These are phyloP conservation scores for Eragrostis nindensis DNA, from an alignment of 176 grass and related monocot species.

Conservation along the genomic window DNA sequence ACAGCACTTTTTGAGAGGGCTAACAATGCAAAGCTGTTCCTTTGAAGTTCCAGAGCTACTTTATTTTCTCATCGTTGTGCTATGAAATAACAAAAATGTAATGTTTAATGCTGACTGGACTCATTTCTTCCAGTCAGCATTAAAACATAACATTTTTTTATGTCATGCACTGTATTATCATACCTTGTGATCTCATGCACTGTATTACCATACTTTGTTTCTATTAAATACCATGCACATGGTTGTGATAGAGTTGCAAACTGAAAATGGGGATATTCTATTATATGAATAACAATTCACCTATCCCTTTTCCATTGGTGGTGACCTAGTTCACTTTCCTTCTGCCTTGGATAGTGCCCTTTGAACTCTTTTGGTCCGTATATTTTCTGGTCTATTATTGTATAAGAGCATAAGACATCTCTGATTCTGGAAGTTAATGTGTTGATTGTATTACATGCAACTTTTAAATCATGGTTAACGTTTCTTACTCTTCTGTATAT, in stretches of 20 bases:
- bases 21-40: background rate
- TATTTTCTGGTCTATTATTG: conserved; percentile 15
- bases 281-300: background rate
- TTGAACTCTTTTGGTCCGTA: background rate
- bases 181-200: background rate
- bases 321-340: background rate
- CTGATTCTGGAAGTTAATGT: conserved; percentile 24
- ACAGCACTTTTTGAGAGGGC: conserved; percentile 1
- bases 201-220: background rate
- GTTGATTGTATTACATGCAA: background rate
- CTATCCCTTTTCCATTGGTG: conserved; percentile 8
- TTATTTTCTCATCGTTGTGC: conserved; percentile 1
- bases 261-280: background rate
- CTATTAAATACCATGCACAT: background rate
- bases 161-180: no score
- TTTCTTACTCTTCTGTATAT: background rate
- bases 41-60: conserved; percentile 15
- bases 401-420: background rate
- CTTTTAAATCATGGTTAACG: background rate
- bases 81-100: background rate
- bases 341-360: background rate
- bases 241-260: background rate
- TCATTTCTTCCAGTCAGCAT: no score
- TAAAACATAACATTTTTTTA: no score
- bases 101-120: conserved; percentile 6